phyloP scores from a whole-genome alignment of 2,329 filamentous ascomycete genomes.

The Paracoccidioides lutzii region DNA sequence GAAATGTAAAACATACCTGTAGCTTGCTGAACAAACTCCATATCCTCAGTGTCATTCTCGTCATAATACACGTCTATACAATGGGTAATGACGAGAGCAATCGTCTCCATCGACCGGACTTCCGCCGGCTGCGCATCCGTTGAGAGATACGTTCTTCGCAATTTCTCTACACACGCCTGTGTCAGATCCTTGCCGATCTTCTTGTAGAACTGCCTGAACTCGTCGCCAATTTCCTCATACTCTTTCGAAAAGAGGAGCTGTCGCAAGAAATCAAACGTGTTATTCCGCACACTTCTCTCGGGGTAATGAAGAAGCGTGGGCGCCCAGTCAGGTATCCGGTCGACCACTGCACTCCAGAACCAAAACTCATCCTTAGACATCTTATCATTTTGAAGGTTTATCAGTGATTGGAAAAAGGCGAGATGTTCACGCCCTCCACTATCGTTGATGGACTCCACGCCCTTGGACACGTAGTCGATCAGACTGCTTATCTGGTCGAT shows the following conservation, averaged over 20 bases:
- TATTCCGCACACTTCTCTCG: slow-evolving; percentile 33
- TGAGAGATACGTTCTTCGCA: slow-evolving; percentile 22
- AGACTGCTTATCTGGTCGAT: slow-evolving; percentile 26
- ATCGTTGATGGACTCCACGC: slow-evolving; percentile 36
- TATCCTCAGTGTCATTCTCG: slow-evolving; percentile 24
- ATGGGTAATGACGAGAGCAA: slow-evolving; percentile 25
- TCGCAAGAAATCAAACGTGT: slow-evolving; percentile 33
- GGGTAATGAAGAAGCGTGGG: slow-evolving; percentile 41
- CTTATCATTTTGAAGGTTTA: slow-evolving; percentile 27
- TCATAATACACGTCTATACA: slow-evolving; percentile 28
- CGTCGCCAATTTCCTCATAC: slow-evolving; percentile 18
- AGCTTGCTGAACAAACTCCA: slow-evolving; percentile 20
- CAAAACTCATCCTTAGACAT: slow-evolving; percentile 21
- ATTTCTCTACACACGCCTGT: slow-evolving; percentile 20
- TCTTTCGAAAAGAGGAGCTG: slow-evolving; percentile 30
- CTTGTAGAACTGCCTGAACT: slow-evolving; percentile 17
- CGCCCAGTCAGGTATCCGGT: slow-evolving; percentile 37
- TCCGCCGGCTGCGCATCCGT: slow-evolving; percentile 19
- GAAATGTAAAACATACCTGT: slow-evolving; percentile 19
- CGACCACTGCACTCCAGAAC: slow-evolving; percentile 26
- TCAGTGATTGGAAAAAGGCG: slow-evolving; percentile 41
- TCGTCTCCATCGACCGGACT: slow-evolving; percentile 23
- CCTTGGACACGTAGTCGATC: slow-evolving; percentile 32
- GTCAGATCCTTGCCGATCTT: slow-evolving; percentile 23
- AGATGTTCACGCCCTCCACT: slow-evolving; percentile 38